Evolutionary conservation across 805 yeast genomes (phyloP), one percentile per base, ranked within the genome.

Genomic region (Lachancea nothofagi): DNA sequence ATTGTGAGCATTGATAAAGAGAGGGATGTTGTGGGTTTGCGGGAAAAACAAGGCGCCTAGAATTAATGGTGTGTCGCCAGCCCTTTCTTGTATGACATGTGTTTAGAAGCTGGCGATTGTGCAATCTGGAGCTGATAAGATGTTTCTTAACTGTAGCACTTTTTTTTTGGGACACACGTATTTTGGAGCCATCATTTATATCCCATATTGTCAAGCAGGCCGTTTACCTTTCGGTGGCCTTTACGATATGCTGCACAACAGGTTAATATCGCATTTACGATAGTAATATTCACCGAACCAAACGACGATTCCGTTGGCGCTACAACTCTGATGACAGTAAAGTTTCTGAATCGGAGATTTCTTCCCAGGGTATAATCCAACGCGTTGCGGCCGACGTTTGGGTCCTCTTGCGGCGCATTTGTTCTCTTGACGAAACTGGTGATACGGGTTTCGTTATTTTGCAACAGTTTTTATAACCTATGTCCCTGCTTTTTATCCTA

Each of bases 1-100:
- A 57, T 59, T 8, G 38, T 64, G 22, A 55, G 48, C 6, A 51
- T 64, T 18, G 57, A 57, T 45, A 35, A 44, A 13, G 35, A 55
- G 3, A 49, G 69, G 35, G 33, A 41, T 8, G 51, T 56, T n/a
- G 17, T 25, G 7, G 29, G 33, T 15, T 9, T 24, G 12, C n/a
- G 23, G 13, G 37, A 22, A 14, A 23, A 13, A 17, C 19, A 8
- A 2, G 17, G 28, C 28, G 5, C 5, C 19, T 5, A 9, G n/a
- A 13, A 7, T 13, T 28, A 5, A n/a, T n/a, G n/a, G n/a, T n/a
- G n/a, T 19, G 23, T 18, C 14, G 30, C 26, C 12, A 8, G 26
- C 7, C 10, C 12, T 7, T 23, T 12, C 26, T 8, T 12, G 10
- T 23, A 12, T 7, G 26, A 7, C 26, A 23, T 23, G 26, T 23